These are phyloP conservation scores for Endothia cerciana DNA, from an alignment of 2,329 filamentous ascomycete genomes.

Conservation along the genomic window DNA sequence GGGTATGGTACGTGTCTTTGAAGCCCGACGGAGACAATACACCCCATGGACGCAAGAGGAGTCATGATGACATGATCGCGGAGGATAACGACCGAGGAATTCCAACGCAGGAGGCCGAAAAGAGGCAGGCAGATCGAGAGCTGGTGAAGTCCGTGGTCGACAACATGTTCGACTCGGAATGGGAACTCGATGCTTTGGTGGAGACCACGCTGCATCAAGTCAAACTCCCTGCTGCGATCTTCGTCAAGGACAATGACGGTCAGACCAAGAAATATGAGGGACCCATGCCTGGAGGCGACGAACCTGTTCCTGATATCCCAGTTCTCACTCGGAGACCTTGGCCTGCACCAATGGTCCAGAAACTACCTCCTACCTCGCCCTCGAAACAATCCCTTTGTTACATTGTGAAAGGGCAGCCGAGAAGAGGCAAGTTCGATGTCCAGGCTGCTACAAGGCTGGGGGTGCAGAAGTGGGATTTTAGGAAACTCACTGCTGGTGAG, in stretches of 20 bases:
- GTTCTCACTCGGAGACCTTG: conserved; percentile 78
- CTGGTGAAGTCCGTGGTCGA: conserved; percentile 66
- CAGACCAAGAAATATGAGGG: conserved; percentile 72
- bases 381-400: conserved; percentile 78
- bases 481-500: conserved; percentile 63
- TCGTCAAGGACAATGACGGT: conserved; percentile 66
- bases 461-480: conserved; percentile 62
- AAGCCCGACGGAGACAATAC: conserved; percentile 36
- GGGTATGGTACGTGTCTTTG: conserved; percentile 79
- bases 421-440: conserved; percentile 80
- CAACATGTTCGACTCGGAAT: conserved; percentile 79
- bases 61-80: conserved; percentile 45
- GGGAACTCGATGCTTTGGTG: conserved; percentile 71
- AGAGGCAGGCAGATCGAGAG: conserved; percentile 47
- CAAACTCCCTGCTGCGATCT: conserved; percentile 70
- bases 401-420: conserved; percentile 75
- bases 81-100: conserved; percentile 37
- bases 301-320: conserved; percentile 63
- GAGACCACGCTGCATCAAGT: conserved; percentile 70
- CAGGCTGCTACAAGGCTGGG: conserved; percentile 66
- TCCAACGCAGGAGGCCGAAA: conserved; percentile 27
- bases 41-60: conserved; percentile 41
- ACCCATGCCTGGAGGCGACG: conserved; percentile 59
- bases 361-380: conserved; percentile 70
- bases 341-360: conserved; percentile 69